Percentiles rank a stretch among this genome's conserved stretches.
phyloP scores from a whole-genome alignment of 2,329 filamentous ascomycete genomes.

The Ophiostoma sp. region DNA sequence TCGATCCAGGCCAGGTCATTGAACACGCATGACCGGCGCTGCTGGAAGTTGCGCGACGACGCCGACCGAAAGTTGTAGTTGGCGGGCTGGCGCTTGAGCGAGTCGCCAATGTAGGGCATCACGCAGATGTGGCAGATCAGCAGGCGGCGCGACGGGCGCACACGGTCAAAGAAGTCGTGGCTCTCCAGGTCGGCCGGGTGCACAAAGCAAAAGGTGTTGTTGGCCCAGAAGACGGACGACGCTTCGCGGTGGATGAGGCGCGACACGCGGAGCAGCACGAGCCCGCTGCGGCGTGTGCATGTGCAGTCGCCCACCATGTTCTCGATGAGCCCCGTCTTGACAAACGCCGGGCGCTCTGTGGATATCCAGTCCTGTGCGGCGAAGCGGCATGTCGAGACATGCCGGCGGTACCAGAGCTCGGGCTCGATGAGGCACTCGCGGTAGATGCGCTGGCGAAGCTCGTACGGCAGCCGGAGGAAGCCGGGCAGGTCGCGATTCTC shows the following conservation, averaged over 20 bases:
- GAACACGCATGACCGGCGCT: too few species aligned
- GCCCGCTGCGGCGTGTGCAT: conserved; percentile 23
- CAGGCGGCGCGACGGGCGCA: conserved; percentile 23
- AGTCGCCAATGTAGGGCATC: conserved; percentile 14
- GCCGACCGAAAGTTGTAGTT: background rate
- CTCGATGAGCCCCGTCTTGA: background rate
- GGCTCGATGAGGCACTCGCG: conserved; percentile 21
- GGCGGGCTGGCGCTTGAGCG: background rate
- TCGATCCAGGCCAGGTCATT: background rate
- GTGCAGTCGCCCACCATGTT: background rate
- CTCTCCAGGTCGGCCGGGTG: background rate
- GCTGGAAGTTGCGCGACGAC: too few species aligned
- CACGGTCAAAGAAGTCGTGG: conserved; percentile 18
- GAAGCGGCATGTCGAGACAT: conserved; percentile 9
- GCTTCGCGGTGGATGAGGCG: conserved; percentile 27
- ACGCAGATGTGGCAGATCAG: conserved; percentile 26
- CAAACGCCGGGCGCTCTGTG: conserved; percentile 21
- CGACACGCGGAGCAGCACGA: conserved; percentile 22
- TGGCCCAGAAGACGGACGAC: conserved; percentile 25
- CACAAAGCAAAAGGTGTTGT: conserved; percentile 24
- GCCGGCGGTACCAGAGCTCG: conserved; percentile 15
- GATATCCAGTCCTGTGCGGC: background rate
- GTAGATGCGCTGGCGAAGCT: conserved; percentile 24
- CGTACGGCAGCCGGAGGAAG: conserved; percentile 21
- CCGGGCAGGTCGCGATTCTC: conserved; percentile 4